These are phyloP conservation scores for Dioscorea cayenensis DNA, from an alignment of 116 monocot genomes.

Conservation along the genomic window DNA sequence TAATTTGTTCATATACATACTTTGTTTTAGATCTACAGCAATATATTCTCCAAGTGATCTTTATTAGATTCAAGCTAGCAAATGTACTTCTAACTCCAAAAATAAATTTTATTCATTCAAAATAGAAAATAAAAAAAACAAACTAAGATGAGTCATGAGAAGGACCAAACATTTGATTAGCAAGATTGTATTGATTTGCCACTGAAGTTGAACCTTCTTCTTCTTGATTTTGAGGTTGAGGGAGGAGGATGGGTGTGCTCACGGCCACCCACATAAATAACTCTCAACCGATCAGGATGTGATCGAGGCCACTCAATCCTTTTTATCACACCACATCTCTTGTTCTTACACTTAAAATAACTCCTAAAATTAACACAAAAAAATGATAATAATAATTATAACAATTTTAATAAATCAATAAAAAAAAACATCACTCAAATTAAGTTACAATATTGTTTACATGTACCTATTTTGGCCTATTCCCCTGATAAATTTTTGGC, in stretches of 20 bases:
- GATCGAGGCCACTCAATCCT: slow-evolving; percentile 43
- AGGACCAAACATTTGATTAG: slow-evolving; percentile 24
- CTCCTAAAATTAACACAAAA: slow-evolving; percentile 17
- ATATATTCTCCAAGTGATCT: too few relatives aligned
- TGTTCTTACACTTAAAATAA: slow-evolving; percentile 45
- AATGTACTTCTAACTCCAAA: too few relatives aligned
- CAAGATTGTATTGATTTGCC: slow-evolving; percentile 30
- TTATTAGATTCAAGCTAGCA: too few relatives aligned
- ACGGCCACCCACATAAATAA: slow-evolving; percentile 31
- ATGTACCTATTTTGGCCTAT: slow-evolving; percentile 26
- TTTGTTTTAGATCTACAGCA: too few relatives aligned
- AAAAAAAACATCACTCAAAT: not conserved
- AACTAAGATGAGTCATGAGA: too few relatives aligned
- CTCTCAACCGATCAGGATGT: slow-evolving; percentile 20
- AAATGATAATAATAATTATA: not conserved
- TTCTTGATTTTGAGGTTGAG: not conserved
- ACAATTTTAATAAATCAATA: not conserved
- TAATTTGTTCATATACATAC: too few relatives aligned
- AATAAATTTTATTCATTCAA: too few relatives aligned
- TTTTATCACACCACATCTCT: slow-evolving; percentile 40
- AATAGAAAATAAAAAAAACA: too few relatives aligned
- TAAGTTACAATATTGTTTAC: not conserved
- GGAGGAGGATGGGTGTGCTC: slow-evolving; percentile 26
- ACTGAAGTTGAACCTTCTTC: slow-evolving; percentile 8
- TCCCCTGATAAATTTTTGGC: slow-evolving; percentile 37